Base-by-base conservation (phyloP, 805 yeast species). In the Candida stauntonica region DNA sequence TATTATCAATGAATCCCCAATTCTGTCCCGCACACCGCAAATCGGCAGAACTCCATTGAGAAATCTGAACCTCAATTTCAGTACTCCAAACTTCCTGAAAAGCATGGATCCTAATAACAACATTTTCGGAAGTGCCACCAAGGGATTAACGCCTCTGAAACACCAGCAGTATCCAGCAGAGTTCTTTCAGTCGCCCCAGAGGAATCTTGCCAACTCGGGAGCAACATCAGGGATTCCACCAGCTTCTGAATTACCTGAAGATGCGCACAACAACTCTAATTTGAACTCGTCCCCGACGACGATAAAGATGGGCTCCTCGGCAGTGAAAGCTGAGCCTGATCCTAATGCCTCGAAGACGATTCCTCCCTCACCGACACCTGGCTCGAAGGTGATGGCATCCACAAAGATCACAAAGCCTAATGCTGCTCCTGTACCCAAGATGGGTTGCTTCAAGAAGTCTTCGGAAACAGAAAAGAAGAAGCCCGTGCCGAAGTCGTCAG, bases 241-340 rank as follows among this genome's bases (percentile, higher is more conserved):
- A n/a, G n/a, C n/a, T n/a, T n/a, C n/a, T n/a, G n/a, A n/a, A n/a
- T n/a, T n/a, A n/a, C n/a, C n/a, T n/a, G n/a, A n/a, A n/a, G n/a
- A n/a, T 28, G 6, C 6, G 18, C 24, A 26, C 33, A 44, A 36
- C 16, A 40, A 44, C 16, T 33, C 51, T 1, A 46, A 43, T 7
- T 21, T 50, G 36, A 46, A 52, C 19, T 55, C 60, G 1, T 54
- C 58, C 0, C 60, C 60, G 26, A 55, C 60, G 2, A 55, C 60
- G 3, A 55, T 55, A 20, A 49, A 52, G 34, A 50, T 54, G 45
- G 50, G 50, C 17, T 54, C 60, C 1, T 54, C 58, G 4, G 58
- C 57, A 11, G 40, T 54, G 2, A 55, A 54, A 21, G 48, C 44
- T 8, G 48, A 50, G 3, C 31, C 35, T 3, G 24, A 41, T 14